Evolutionary conservation across 257 asterid species (phyloP), one percentile per base, ranked within the genome.

Genomic region (Nicotiana tabacum): DNA sequence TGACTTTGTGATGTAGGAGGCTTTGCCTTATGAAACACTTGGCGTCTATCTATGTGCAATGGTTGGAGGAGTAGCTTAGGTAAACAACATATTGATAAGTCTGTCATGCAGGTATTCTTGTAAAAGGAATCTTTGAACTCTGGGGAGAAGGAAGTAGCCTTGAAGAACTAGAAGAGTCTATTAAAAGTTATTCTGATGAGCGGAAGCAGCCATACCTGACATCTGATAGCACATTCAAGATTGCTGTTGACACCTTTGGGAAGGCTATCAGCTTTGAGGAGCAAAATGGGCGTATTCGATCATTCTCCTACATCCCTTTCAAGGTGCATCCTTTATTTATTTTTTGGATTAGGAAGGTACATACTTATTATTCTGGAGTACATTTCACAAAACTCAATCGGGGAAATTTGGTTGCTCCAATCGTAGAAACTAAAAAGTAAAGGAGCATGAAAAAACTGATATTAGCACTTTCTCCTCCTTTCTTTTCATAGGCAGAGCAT

Each of bases 71-170:
- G 78, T 72, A 46, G 78, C 21, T 21, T 46, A 72, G 33, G 37
- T 68, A 4, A 8, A 32, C 79, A 33, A 27, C 15, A 60, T 82
- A 24, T 64, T 39, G 46, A 43, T 7, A 55, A 79, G 64, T 85
- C 84, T 55, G 65, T 27, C 76, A 18, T 74, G 83, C 87, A 96
- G 98, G 99, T 88, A 96, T 96, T 87, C 98, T 96, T 51, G 93
- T 96, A 78, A 96, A 92, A 87, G 99, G 98, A 80, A 96, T 96
- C 56, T 96, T 94, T 86, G 99, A 96, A 84, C 84, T 94, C 16
- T 96, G 99, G 99, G 99, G 99, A 53, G 97, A 96, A 87, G 99
- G 98, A 1, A 78, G 84, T 62, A 89, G 78, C 88, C 91, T 90
- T 83, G 96, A 92, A 92, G 98, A 94, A 82, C 90, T 96, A 85